Conservation (phyloP, 495 filamentous ascomycete genomes). For the Podospora comata region DNA sequence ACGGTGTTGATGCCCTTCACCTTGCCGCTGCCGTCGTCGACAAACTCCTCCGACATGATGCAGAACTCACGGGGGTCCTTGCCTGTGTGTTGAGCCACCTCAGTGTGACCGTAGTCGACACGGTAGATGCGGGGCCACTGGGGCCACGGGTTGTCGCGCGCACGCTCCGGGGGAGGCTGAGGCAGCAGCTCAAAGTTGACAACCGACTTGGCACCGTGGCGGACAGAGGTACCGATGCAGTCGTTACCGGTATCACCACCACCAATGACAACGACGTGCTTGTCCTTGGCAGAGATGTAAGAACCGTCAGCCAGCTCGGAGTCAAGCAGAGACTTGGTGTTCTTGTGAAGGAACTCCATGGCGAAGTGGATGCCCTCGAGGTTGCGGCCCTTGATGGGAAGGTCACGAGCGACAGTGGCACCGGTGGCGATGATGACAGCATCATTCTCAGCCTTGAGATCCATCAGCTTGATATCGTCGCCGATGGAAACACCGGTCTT, state of each 20-base stretch:
- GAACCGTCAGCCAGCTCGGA: constrained; percentile 79
- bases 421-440: constrained; percentile 96
- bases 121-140: constrained; percentile 99
- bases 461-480: constrained; percentile 71
- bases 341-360: constrained; percentile 97
- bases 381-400: constrained; percentile 88
- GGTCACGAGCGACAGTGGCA: constrained; percentile 92
- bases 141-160: constrained; percentile 97
- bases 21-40: constrained; percentile 81
- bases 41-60: constrained; percentile 98
- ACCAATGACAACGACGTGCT: constrained; percentile 96
- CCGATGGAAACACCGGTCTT: constrained; percentile 75
- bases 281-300: constrained; percentile 96
- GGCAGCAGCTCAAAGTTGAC: constrained; percentile 97
- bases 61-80: constrained; percentile 98
- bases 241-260: constrained; percentile 99
- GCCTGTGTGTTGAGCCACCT: constrained; percentile 96
- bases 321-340: constrained; percentile 98
- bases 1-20: constrained; percentile 98
- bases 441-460: constrained; percentile 73
- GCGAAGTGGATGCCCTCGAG: constrained; percentile 94
- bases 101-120: constrained; percentile 94
- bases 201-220: constrained; percentile 94
- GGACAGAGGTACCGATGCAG: constrained; percentile 97
- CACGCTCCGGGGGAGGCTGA: constrained; percentile 90